Evolutionary conservation across 139 green algal genomes (phyloP).

Genomic region (Dunaliella primolecta): DNA sequence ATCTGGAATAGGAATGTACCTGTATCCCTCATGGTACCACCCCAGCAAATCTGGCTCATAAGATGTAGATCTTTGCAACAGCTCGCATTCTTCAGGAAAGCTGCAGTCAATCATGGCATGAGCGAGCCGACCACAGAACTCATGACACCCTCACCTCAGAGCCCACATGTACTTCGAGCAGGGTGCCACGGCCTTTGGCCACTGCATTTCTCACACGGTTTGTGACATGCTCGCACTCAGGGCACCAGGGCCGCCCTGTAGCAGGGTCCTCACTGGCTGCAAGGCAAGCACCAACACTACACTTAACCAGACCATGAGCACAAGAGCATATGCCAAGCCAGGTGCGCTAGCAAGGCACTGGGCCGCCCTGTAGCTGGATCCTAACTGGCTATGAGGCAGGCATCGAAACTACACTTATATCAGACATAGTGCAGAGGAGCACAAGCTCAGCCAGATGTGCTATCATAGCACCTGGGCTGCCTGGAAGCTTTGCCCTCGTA

Average conservation of each 20-base stretch:
- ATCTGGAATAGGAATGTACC: background rate
- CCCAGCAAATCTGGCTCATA: background rate
- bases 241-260: constrained; percentile 1
- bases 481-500: background rate
- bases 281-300: background rate
- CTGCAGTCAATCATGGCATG: background rate
- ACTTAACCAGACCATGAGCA: too few species aligned
- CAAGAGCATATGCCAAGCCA: too few species aligned
- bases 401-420: background rate
- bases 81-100: background rate
- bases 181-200: background rate
- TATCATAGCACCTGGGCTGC: background rate
- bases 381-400: background rate
- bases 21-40: background rate
- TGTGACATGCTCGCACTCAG: background rate
- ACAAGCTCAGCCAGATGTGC: too few species aligned
- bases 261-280: background rate
- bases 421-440: background rate
- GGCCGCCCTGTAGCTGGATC: background rate
- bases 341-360: background rate
- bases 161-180: background rate
- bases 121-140: background rate
- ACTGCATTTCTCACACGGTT: background rate
- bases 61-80: background rate
- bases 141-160: constrained; percentile 5